phyloP scores from a whole-genome alignment of 441 rosid species.

The Lepidium campestre region DNA sequence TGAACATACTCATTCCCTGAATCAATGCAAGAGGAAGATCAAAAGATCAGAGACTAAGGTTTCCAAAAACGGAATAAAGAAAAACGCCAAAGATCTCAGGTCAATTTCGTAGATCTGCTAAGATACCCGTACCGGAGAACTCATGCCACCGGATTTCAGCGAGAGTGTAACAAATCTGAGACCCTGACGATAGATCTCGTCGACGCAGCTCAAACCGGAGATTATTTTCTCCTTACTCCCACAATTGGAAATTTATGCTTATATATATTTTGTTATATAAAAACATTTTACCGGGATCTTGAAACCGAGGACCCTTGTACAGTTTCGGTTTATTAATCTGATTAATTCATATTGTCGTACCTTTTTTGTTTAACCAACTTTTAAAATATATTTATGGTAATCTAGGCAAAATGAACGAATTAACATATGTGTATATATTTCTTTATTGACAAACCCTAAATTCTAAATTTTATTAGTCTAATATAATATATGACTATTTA shows the following conservation, averaged over 20 bases:
- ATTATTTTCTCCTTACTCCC: constrained; percentile 7
- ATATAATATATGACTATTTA: no score
- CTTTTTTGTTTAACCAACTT: no score
- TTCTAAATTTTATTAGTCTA: no score
- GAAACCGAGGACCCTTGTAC: not conserved
- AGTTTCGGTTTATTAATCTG: not conserved
- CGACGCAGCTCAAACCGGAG: constrained; percentile 14
- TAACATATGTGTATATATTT: no score
- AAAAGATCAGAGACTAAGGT: not conserved
- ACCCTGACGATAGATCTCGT: constrained; percentile 19
- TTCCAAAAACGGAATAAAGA: not conserved
- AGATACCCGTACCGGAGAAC: constrained; percentile 41
- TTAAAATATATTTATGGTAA: no score
- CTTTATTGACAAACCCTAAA: no score
- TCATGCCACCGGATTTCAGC: constrained; percentile 38
- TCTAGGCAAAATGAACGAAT: no score
- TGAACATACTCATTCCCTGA: constrained; percentile 57
- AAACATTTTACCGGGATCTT: constrained; percentile 1
- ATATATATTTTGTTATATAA: not conserved
- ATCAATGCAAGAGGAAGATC: not conserved
- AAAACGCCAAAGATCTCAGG: not conserved
- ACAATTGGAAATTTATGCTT: not conserved
- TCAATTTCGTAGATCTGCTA: constrained; percentile 30
- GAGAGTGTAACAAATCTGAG: constrained; percentile 15
- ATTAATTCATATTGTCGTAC: not conserved